These are phyloP conservation scores for Trametes polyzona DNA, from an alignment of 1,284 basidiomycete species.

Conservation along the genomic window DNA sequence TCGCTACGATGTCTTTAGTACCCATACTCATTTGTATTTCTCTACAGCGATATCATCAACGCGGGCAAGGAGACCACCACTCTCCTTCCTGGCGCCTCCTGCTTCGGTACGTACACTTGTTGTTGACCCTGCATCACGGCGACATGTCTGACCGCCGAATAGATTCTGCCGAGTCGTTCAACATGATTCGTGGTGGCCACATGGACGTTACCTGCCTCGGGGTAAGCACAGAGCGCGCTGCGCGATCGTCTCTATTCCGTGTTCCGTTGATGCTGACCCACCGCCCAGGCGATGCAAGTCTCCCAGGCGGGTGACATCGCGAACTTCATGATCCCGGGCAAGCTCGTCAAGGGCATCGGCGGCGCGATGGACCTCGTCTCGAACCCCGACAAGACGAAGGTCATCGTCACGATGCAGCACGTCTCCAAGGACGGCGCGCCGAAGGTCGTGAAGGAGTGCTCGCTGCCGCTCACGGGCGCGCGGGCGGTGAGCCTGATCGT, in stretches of 20 bases:
- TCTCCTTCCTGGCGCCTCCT: slow-evolving; percentile 86
- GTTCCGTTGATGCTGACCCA: slow-evolving; percentile 5
- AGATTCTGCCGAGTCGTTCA: slow-evolving; percentile 90
- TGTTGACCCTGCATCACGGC: neutral
- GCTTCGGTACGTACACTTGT: slow-evolving; percentile 67
- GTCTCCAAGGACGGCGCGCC: slow-evolving; percentile 86
- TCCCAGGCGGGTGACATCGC: slow-evolving; percentile 91
- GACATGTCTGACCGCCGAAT: slow-evolving; percentile 12
- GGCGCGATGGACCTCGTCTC: slow-evolving; percentile 97
- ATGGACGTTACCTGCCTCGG: slow-evolving; percentile 89
- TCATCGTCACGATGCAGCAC: slow-evolving; percentile 90
- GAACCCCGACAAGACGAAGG: slow-evolving; percentile 89
- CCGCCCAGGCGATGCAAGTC: slow-evolving; percentile 84
- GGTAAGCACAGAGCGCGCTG: slow-evolving; percentile 41
- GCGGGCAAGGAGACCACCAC: slow-evolving; percentile 96
- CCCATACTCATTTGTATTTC: neutral
- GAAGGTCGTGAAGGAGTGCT: slow-evolving; percentile 86
- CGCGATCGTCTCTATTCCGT: neutral
- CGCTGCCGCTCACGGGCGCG: slow-evolving; percentile 87
- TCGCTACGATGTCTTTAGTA: neutral
- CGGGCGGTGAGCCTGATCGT: slow-evolving; percentile 88
- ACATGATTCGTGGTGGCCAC: slow-evolving; percentile 95
- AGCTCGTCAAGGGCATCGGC: slow-evolving; percentile 90
- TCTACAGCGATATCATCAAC: slow-evolving; percentile 81
- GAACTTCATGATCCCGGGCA: slow-evolving; percentile 98